Conservation (phyloP, 2,329 filamentous ascomycete species). For the Lachnellula occidentalis region DNA sequence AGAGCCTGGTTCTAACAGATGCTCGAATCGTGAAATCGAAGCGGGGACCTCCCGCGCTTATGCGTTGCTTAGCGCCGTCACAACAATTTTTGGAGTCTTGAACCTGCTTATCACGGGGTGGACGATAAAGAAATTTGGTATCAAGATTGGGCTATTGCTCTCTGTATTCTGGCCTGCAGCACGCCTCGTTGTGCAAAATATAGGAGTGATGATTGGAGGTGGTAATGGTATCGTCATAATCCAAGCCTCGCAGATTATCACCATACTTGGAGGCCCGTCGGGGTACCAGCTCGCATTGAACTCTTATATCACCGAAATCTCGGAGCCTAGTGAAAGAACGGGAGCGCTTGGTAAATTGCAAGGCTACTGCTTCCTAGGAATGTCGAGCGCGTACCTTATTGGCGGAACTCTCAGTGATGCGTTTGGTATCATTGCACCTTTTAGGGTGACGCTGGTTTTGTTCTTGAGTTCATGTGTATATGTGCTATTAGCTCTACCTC, state of each 20-base stretch:
- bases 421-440: conserved; percentile 59
- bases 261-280: conserved; percentile 60
- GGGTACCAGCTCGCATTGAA: conserved; percentile 67
- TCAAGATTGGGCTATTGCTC: conserved; percentile 55
- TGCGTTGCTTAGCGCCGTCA: conserved; percentile 60
- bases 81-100: conserved; percentile 60
- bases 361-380: conserved; percentile 62
- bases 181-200: conserved; percentile 56
- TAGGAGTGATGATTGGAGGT: conserved; percentile 59
- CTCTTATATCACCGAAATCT: conserved; percentile 61
- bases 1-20: conserved; percentile 48
- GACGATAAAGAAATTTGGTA: conserved; percentile 60
- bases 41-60: conserved; percentile 58
- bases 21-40: conserved; percentile 56
- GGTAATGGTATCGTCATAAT: conserved; percentile 60
- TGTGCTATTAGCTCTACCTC: conserved; percentile 37
- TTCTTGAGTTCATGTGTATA: conserved; percentile 42
- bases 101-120: conserved; percentile 65
- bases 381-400: conserved; percentile 56
- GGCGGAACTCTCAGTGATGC: conserved; percentile 60
- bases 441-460: conserved; percentile 55
- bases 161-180: conserved; percentile 61
- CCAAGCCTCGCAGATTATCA: conserved; percentile 62
- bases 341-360: conserved; percentile 60
- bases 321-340: conserved; percentile 54